Evolutionary conservation across 2,329 filamentous ascomycete genomes (phyloP).

Genomic region (Sporothrix schenckii): DNA sequence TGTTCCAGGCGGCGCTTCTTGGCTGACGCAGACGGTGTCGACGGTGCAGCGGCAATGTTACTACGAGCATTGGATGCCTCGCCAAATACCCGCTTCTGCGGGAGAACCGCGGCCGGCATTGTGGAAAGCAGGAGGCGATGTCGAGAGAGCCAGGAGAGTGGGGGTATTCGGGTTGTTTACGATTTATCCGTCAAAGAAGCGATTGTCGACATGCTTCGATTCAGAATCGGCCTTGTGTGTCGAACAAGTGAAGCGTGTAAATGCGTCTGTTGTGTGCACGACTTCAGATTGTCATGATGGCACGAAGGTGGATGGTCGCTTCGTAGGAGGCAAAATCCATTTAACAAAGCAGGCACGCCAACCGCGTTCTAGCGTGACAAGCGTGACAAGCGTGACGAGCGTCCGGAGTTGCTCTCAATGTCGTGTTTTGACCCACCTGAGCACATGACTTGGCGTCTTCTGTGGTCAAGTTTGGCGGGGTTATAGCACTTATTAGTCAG

Average conservation of each 20-base stretch:
- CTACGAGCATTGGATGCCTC: slow-evolving; percentile 67
- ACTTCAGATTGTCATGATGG: neutral
- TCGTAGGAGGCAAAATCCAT: slow-evolving; percentile 32
- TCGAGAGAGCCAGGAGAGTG: neutral
- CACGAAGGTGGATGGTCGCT: neutral
- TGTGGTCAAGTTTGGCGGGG: neutral
- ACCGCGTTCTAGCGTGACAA: slow-evolving; percentile 41
- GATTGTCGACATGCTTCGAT: neutral
- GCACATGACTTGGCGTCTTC: slow-evolving; percentile 35
- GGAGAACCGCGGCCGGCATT: slow-evolving; percentile 58
- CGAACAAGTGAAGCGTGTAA: neutral
- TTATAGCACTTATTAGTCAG: neutral
- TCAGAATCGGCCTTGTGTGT: neutral
- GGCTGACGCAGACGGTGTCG: slow-evolving; percentile 56
- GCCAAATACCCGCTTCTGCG: slow-evolving; percentile 73
- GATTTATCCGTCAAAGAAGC: neutral
- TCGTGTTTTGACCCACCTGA: slow-evolving; percentile 34
- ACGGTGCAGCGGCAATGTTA: slow-evolving; percentile 61
- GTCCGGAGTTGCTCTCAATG: slow-evolving; percentile 34
- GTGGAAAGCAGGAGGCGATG: slow-evolving; percentile 7
- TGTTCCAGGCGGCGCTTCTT: slow-evolving; percentile 86
- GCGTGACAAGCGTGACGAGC: slow-evolving; percentile 41
- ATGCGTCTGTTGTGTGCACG: neutral
- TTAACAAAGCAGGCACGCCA: slow-evolving; percentile 36
- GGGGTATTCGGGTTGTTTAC: neutral